Evolutionary conservation across 2,329 filamentous ascomycete genomes (phyloP).

Genomic region (Aspergillus sp.): DNA sequence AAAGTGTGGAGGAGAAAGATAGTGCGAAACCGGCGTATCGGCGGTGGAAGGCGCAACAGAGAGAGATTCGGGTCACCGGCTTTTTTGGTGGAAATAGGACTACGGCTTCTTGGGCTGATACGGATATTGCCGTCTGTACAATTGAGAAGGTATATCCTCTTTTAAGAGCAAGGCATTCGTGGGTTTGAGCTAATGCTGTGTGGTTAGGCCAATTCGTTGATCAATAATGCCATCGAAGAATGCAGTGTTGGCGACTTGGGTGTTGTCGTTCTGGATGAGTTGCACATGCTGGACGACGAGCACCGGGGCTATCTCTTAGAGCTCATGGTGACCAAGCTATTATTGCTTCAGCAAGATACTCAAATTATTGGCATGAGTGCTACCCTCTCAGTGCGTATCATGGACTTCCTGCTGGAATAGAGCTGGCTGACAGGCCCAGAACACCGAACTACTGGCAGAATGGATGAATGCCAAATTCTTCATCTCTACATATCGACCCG

Average conservation of each 20-base stretch:
- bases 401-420: not conserved
- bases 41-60: conserved; percentile 49
- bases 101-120: conserved; percentile 60
- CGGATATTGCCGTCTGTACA: conserved; percentile 70
- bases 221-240: conserved; percentile 66
- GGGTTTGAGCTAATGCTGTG: not conserved
- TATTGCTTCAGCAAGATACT: conserved; percentile 58
- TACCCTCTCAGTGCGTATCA: conserved; percentile 55
- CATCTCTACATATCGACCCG: conserved; percentile 62
- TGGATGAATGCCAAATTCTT: conserved; percentile 67
- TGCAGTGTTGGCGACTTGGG: conserved; percentile 56
- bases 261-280: conserved; percentile 64
- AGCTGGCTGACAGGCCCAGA: conserved; percentile 40
- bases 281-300: conserved; percentile 76
- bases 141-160: conserved; percentile 55
- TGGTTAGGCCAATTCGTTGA: conserved; percentile 59
- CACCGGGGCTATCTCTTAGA: conserved; percentile 68
- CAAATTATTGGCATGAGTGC: conserved; percentile 76
- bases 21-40: conserved; percentile 37
- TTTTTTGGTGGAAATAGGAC: conserved; percentile 68
- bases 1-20: conserved; percentile 18
- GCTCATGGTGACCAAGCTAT: conserved; percentile 62
- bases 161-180: conserved; percentile 1
- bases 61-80: conserved; percentile 57
- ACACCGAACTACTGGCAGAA: conserved; percentile 58